phyloP scores from a whole-genome alignment of 176 grass and related monocot genomes.

The Carex myosuroides region DNA sequence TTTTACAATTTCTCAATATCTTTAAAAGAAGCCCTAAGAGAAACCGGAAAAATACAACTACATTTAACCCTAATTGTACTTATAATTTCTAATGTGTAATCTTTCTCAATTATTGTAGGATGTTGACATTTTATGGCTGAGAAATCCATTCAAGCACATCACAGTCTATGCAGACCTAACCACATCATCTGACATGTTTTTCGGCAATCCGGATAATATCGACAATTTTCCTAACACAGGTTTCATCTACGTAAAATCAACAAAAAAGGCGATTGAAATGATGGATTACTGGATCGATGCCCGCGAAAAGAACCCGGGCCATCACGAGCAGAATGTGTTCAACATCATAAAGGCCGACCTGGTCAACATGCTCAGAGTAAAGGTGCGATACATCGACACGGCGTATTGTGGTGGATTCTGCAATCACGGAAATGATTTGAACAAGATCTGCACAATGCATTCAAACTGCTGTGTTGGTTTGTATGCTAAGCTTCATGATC shows the following conservation, averaged over 20 bases:
- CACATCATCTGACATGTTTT: conserved; percentile 43
- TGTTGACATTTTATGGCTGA: conserved; percentile 65
- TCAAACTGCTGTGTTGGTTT: conserved; percentile 77
- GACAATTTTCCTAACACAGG: conserved; percentile 72
- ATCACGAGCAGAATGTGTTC: conserved; percentile 68
- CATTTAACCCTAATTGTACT: background rate
- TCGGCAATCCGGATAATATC: conserved; percentile 34
- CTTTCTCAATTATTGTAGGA: conserved; percentile 35
- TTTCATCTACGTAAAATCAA: conserved; percentile 44
- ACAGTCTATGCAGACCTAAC: conserved; percentile 62
- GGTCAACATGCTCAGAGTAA: conserved; percentile 22
- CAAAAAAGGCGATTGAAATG: conserved; percentile 39
- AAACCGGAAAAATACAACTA: background rate
- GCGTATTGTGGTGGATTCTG: conserved; percentile 49
- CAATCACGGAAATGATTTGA: conserved; percentile 40
- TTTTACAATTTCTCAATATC: background rate
- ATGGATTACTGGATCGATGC: conserved; percentile 43
- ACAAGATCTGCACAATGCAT: conserved; percentile 78
- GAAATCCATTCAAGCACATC: conserved; percentile 60
- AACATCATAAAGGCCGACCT: conserved; percentile 59
- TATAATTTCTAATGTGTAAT: background rate
- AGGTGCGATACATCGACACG: conserved; percentile 43
- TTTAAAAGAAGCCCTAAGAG: background rate
- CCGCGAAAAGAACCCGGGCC: background rate
- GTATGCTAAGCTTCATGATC: conserved; percentile 37